Evolutionary conservation across 768 basidiomycete species (phyloP).

Genomic region (Rhodotorula diobovata): DNA sequence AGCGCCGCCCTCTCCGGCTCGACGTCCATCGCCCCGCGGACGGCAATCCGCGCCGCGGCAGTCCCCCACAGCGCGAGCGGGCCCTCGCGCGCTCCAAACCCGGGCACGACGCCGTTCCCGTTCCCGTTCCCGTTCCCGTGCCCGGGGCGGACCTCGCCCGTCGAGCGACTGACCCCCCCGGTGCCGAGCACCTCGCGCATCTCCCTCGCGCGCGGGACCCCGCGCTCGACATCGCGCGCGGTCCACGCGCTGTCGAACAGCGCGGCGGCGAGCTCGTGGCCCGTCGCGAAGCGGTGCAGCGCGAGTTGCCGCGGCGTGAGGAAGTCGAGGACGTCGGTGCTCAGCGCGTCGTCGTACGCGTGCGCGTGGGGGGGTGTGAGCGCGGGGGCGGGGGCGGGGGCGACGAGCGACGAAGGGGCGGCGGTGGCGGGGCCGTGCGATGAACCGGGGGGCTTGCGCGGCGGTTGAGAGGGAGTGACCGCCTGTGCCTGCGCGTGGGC

Average conservation of each 20-base stretch:
- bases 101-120: constrained; percentile 3
- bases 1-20: neutral
- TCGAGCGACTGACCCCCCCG: neutral
- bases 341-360: neutral
- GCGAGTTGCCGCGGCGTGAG: constrained; percentile 28
- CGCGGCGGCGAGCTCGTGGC: constrained; percentile 20
- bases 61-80: constrained; percentile 2
- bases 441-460: neutral
- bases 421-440: neutral
- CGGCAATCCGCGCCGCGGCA: constrained; percentile 16
- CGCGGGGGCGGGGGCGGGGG: neutral
- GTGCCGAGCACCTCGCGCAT: constrained; percentile 4
- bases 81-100: constrained; percentile 8
- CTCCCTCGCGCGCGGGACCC: constrained; percentile 6
- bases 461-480: neutral
- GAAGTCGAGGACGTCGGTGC: constrained; percentile 29
- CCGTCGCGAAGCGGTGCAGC: constrained; percentile 13
- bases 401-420: neutral
- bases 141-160: constrained; percentile 3
- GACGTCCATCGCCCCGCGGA: neutral
- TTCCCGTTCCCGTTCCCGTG: neutral
- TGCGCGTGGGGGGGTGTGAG: too few species aligned
- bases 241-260: constrained; percentile 13
- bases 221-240: neutral
- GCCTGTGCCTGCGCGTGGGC: neutral